Evolutionary conservation across 306 rosid species (phyloP), one percentile per base, ranked within the genome.

Genomic region (Hippophae gyantsensis): DNA sequence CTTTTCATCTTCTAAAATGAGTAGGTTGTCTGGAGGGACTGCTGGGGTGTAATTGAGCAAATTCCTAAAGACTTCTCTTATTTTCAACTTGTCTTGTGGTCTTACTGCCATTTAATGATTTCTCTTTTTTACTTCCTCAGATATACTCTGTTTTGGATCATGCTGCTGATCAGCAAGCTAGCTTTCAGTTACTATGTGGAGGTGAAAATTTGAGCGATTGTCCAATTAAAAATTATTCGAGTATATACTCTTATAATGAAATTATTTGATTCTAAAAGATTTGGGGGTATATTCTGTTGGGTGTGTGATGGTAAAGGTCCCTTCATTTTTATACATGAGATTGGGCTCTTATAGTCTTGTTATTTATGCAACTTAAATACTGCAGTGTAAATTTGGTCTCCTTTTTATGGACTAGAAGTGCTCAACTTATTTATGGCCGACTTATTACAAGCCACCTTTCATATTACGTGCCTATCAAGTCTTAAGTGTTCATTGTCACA

Each of bases 161-260:
- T 88, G 85, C 85, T 93, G 64, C 76, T 93, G 51, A 82, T 93
- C 68, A 85, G 97, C 86, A 93, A 93, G 84, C 72, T 93, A 8
- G 93, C 93, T 42, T 93, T 93, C 83, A 93, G 97, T 89, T 93
- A 82, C 83, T 93, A 80, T 69, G 99, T 93, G 72, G 97, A 93
- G 99, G 99, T 93, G 74, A 58, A 2, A 32, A 49, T 72, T 42
- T 54, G 67, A 58, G 53, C 40, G 12, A 62, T 25, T 56, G 45
- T 66, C 42, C 18, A 42, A 27, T 52, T 54, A 14, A n/a, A 42
- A 59, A 7, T 32, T 32, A 42, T 14, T 43, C 4, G n/a, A 8
- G 18, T 48, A 61, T 13, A 61, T 18, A 48, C 47, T 11, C 38
- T 32, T 32, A 32, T 32, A 4, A 32, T 32, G 38, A 32, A 32